Evolutionary conservation across 495 filamentous ascomycete genomes (phyloP), one percentile per base, ranked within the genome.

Genomic region (Neurospora hispaniola): DNA sequence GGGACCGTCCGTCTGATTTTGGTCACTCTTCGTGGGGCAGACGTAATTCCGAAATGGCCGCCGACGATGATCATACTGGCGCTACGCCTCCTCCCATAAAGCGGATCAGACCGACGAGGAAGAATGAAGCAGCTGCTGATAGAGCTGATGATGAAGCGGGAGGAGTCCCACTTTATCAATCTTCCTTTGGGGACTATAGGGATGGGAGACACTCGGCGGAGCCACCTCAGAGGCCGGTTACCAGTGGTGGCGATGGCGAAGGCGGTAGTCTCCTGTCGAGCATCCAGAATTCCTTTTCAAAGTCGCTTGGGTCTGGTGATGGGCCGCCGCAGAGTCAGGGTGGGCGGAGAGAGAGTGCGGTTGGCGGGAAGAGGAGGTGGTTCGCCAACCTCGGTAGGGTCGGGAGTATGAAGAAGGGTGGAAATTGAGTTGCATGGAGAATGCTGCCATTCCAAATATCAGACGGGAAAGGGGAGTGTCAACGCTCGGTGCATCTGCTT

Each of bases 81-180:
- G 82, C 83, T 16, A 85, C 84, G 11, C 84, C 84, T 38, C 84
- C 84, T 5, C 84, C 84, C 0, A 86, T 86, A 68, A 70, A 81
- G 73, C 80, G 84, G 14, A 85, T 77, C 69, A 84, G 80, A 39
- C 76, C 71, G 7, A 9, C 14, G 73, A 77, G 8, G 69, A 72
- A 5, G 76, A 77, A 4, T 73, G 54, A 18, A 1, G 11, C 54
- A 8, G 23, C 27, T 31, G 11, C 54, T 62, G 54, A 27, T 62
- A 12, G 5, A 59, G 46, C 9, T 54, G 54, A 76, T 40, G 72
- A 78, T 11, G 77, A 78, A 44, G 72, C 70, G 10, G 77, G 79
- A 16, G 76, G 74, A 8, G 74, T 70, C 1, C 73, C 76, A 2
- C 62, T 77, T 38, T 75, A 73, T 44, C 41, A n/a, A 4, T 41